Conservation (phyloP, 1,284 basidiomycete genomes). For the Tranzscheliella williamsii region DNA sequence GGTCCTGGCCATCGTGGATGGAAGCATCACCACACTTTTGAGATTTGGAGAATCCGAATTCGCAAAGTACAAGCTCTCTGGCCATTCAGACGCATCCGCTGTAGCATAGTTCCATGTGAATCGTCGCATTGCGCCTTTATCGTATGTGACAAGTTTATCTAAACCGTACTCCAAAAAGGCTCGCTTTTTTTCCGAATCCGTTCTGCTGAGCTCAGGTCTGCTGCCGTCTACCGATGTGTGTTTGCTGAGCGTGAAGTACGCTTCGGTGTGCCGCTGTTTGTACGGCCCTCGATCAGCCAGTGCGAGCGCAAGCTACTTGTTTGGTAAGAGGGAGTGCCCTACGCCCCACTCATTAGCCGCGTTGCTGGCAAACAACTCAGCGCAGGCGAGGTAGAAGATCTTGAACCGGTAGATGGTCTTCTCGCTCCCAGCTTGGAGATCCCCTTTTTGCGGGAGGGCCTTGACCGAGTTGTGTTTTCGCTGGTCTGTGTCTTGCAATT, state of each 20-base stretch:
- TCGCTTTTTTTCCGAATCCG: too few species aligned
- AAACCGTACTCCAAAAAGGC: too few species aligned
- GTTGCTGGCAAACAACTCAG: conserved; percentile 73
- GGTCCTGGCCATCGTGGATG: conserved; percentile 85
- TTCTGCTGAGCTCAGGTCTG: too few species aligned
- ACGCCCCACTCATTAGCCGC: conserved; percentile 71
- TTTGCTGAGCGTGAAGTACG: too few species aligned
- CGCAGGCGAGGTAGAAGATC: conserved; percentile 76
- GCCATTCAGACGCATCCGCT: neutral
- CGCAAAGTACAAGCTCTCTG: conserved; percentile 67
- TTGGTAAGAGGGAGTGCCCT: conserved; percentile 66
- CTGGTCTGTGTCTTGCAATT: conserved; percentile 70
- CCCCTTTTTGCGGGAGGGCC: conserved; percentile 45
- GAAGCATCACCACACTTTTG: conserved; percentile 84
- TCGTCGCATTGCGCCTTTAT: too few species aligned
- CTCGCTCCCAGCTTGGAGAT: conserved; percentile 64
- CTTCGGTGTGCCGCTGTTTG: too few species aligned
- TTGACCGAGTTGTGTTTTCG: conserved; percentile 55
- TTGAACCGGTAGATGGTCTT: conserved; percentile 73
- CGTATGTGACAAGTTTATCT: too few species aligned
- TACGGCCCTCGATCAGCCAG: too few species aligned
- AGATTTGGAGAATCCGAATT: conserved; percentile 85
- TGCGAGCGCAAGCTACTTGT: too few species aligned
- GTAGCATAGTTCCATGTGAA: too few species aligned
- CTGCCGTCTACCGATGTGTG: too few species aligned